Conservation (phyloP, 1,284 basidiomycete species). For the Sporisorium exsertum region DNA sequence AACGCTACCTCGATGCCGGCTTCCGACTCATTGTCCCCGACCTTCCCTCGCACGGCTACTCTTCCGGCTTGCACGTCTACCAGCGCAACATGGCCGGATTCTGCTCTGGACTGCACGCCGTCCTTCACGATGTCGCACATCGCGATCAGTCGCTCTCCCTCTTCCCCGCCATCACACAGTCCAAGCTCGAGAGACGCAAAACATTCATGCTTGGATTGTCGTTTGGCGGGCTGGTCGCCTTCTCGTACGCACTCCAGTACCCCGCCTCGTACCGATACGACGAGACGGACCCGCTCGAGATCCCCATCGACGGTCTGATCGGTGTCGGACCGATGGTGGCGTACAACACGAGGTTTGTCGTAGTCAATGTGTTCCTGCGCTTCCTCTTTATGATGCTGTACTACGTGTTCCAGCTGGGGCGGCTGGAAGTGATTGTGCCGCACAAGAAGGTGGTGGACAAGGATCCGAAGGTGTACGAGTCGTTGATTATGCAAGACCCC, state of each 20-base stretch:
- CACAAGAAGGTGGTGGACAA: conserved; percentile 66
- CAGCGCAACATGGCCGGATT: conserved; percentile 53
- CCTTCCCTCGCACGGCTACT: conserved; percentile 65
- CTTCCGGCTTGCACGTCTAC: conserved; percentile 65
- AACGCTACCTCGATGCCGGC: conserved; percentile 64
- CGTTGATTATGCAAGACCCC: conserved; percentile 62
- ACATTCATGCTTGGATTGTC: conserved; percentile 67
- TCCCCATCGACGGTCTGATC: conserved; percentile 63
- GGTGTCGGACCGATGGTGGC: conserved; percentile 65
- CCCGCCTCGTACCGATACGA: conserved; percentile 55
- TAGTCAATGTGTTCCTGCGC: conserved; percentile 28
- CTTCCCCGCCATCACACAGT: conserved; percentile 21
- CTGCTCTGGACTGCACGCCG: conserved; percentile 55
- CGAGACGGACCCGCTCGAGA: conserved; percentile 47
- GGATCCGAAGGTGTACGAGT: conserved; percentile 67
- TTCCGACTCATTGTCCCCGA: conserved; percentile 66
- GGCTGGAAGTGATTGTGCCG: conserved; percentile 63
- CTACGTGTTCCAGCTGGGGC: conserved; percentile 24
- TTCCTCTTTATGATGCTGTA: conserved; percentile 15
- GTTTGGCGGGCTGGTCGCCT: conserved; percentile 63
- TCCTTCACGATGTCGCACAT: conserved; percentile 60
- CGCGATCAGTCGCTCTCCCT: conserved; percentile 48
- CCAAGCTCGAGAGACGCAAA: conserved; percentile 55
- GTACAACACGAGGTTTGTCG: conserved; percentile 46
- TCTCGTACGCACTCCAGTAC: conserved; percentile 61